Evolutionary conservation across 495 filamentous ascomycete species (phyloP).

Genomic region (Aspergillus conjunctus): DNA sequence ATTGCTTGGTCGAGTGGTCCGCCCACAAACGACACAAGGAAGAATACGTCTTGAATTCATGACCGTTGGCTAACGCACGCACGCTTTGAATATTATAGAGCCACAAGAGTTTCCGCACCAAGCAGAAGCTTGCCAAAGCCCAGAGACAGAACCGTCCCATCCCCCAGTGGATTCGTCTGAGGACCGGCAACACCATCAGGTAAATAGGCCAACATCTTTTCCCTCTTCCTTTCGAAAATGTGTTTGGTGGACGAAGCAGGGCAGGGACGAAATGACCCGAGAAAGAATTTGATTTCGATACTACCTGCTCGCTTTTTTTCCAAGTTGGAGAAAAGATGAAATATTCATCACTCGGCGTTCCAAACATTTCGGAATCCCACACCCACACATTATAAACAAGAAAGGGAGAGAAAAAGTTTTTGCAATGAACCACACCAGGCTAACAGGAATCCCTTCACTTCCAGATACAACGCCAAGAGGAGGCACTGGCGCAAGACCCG

Average conservation of each 20-base stretch:
- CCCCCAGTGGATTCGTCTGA: conserved; percentile 98
- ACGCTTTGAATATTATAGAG: conserved; percentile 57
- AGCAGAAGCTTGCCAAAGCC: conserved; percentile 99
- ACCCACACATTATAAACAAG: background rate
- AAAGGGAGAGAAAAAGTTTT: background rate
- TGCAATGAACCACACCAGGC: conserved; percentile 15
- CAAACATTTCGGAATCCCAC: no score
- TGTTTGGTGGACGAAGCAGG: background rate
- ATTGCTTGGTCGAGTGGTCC: no score
- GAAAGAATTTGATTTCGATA: background rate
- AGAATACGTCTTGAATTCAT: background rate
- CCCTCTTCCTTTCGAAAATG: conserved; percentile 1
- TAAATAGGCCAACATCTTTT: conserved; percentile 52
- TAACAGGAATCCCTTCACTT: conserved; percentile 20
- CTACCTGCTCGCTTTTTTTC: no score
- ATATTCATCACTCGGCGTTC: no score
- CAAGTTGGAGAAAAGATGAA: no score
- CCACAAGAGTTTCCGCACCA: conserved; percentile 99
- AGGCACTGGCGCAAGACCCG: conserved; percentile 99
- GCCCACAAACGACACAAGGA: background rate
- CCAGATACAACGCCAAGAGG: conserved; percentile 99
- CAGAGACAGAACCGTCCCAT: conserved; percentile 99
- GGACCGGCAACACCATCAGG: conserved; percentile 98
- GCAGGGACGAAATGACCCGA: background rate
- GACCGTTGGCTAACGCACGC: conserved; percentile 26